phyloP scores from a whole-genome alignment of 768 basidiomycete genomes.

The Leccinum longicurvipes region DNA sequence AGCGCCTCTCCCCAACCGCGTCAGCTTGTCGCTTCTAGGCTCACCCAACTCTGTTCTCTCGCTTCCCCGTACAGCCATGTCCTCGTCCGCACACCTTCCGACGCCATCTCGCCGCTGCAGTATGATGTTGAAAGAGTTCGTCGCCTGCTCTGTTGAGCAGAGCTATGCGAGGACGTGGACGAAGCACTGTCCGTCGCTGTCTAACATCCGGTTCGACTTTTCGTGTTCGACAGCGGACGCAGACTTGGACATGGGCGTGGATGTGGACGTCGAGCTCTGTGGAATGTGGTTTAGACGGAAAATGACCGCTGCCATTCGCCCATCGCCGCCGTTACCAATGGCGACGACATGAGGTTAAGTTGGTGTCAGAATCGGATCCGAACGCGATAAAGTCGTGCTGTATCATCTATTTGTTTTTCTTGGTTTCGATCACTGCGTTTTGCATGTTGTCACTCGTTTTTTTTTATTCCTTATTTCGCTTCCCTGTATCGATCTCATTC shows the following conservation, averaged over 20 bases:
- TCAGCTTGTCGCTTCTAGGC: not conserved
- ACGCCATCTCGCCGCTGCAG: not conserved
- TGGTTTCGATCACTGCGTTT: not conserved
- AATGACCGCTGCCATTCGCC: not conserved
- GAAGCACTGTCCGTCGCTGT: constrained; percentile 23
- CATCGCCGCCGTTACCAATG: not conserved
- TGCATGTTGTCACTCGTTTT: not conserved
- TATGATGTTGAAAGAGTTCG: constrained; percentile 23
- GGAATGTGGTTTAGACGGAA: constrained; percentile 32
- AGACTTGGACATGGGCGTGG: constrained; percentile 30
- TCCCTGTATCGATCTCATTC: not conserved
- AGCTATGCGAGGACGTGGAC: constrained; percentile 30
- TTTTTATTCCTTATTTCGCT: not conserved
- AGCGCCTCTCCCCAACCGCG: constrained; percentile 11
- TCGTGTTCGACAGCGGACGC: constrained; percentile 23
- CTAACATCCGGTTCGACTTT: constrained; percentile 31
- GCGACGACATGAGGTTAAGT: not conserved
- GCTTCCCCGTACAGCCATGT: not conserved
- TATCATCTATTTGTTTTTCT: not conserved
- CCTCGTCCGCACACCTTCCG: not conserved
- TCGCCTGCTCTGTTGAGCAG: constrained; percentile 25
- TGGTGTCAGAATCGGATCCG: not conserved
- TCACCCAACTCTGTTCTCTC: constrained; percentile 9
- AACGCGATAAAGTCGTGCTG: not conserved
- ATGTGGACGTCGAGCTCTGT: constrained; percentile 29